These are phyloP conservation scores for Aristolochia californica DNA, from an alignment of 164 flowering plant genomes.

Conservation along the genomic window DNA sequence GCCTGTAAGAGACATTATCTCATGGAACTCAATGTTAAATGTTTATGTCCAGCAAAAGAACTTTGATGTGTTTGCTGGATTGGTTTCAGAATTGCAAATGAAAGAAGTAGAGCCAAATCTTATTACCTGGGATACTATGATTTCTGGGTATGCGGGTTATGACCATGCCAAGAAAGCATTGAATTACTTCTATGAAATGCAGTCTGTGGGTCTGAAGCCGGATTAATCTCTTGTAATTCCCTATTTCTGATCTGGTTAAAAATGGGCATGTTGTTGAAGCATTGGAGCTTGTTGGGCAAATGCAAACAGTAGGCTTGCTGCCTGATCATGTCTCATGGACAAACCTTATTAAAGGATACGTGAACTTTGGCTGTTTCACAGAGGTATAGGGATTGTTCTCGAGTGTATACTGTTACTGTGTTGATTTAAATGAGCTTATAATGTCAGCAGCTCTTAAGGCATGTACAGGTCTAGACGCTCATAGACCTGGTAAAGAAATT, in stretches of 20 bases:
- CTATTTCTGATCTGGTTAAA: conserved; percentile 7
- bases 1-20: conserved; percentile 5
- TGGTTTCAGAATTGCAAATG: conserved; percentile 6
- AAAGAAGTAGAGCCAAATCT: conserved; percentile 8
- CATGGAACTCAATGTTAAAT: conserved; percentile 14
- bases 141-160: conserved; percentile 8
- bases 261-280: conserved; percentile 8
- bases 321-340: conserved; percentile 14
- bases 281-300: conserved; percentile 9
- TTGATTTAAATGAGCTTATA: conserved; percentile 5
- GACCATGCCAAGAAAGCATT: conserved; percentile 10
- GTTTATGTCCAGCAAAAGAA: conserved; percentile 1
- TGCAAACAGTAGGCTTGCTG: conserved; percentile 7
- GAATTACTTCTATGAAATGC: conserved; percentile 8
- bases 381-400: conserved; percentile 8
- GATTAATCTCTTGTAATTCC: conserved; percentile 10
- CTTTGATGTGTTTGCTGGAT: conserved; percentile 8
- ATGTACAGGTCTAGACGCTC: conserved; percentile 8
- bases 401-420: background rate
- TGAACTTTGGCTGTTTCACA: conserved; percentile 4
- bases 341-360: conserved; percentile 7
- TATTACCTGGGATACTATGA: conserved; percentile 14
- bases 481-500: conserved; percentile 8
- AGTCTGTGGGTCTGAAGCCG: conserved; percentile 7
- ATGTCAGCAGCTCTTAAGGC: conserved; percentile 7